Base-by-base conservation (phyloP, 352 stramenopile genomes). In the Globisporangium takayamanum region DNA sequence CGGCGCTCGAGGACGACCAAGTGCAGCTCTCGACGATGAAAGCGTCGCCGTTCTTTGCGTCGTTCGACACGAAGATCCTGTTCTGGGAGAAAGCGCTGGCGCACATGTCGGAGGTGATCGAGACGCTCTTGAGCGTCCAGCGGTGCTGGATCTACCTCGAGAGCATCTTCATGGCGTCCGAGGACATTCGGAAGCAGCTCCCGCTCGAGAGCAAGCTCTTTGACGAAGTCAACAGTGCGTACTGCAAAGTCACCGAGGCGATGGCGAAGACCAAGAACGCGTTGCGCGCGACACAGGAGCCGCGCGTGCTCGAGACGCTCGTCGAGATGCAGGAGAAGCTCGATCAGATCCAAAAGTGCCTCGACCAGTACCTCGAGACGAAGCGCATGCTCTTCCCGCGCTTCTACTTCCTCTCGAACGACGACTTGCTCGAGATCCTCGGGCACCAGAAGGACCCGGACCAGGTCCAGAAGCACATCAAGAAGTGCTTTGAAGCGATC, bases 81-180 rank as follows among this genome's bases (percentile, higher is more conserved):
- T 84, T 84, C 47, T 97, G 89, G 92, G 89, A 98, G 64, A 83
- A 80, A 36, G 59, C 76, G 1, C 71, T 98, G 1, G 81, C 88
- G 14, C 76, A 79, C 39, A 81, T 97, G 47, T 96, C 86, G 0
- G 92, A 98, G 60, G 88, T 97, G 5, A 81, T 97, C 30, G 90
- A 97, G 56, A 94, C 79, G 1, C 50, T 94, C 16, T 69, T 98
- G 8, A 76, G 73, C 8, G 91, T 98, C 15, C 92, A 98, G 59
- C 84, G 89, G 1, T 97, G 94, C 62, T 98, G 92, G 92, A 97
- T 98, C 18, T 98, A 98, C 63, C 62, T 98, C 44, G 93, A 98
- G 70, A 94, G 73, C 50, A 98, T 98, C 41, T 98, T 98, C 62
- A 97, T 97, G 88, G 90, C 88, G 1, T 96, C 81, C 2, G 92